Percentiles rank a stretch among this genome's conserved stretches.
Evolutionary conservation across 2,329 filamentous ascomycete genomes (phyloP).

Genomic region (Thielaviopsis ethacetica): DNA sequence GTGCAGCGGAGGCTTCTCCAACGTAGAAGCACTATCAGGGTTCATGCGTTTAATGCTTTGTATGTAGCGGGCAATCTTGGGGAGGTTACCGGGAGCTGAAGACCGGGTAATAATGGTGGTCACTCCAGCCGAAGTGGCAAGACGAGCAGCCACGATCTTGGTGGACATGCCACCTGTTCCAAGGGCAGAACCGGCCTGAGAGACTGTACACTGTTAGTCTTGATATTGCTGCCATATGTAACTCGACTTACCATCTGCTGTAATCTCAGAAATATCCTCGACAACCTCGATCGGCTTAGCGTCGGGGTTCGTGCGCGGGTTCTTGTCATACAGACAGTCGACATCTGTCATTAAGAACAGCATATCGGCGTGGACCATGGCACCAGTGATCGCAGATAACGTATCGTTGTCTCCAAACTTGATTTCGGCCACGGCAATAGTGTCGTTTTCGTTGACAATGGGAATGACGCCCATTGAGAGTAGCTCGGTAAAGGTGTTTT

Average conservation of each 20-base stretch:
- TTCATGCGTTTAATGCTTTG: conserved; percentile 32
- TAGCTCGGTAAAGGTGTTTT: conserved; percentile 83
- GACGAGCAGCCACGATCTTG: conserved; percentile 82
- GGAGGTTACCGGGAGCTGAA: conserved; percentile 83
- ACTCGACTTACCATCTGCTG: conserved; percentile 51
- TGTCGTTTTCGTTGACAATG: conserved; percentile 98
- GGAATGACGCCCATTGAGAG: conserved; percentile 92
- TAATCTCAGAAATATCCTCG: conserved; percentile 66
- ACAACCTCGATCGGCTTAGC: conserved; percentile 85
- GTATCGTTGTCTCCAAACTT: conserved; percentile 99
- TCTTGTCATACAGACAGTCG: conserved; percentile 93
- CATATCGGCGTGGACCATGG: conserved; percentile 93
- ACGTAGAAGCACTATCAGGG: conserved; percentile 14
- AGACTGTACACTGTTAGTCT: conserved; percentile 38
- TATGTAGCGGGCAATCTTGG: conserved; percentile 68
- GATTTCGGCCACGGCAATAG: conserved; percentile 89
- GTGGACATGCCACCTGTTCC: conserved; percentile 96
- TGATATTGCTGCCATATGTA: background rate
- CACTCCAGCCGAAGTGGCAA: conserved; percentile 87
- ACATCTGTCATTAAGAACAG: conserved; percentile 98
- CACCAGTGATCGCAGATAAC: conserved; percentile 85
- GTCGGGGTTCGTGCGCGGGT: conserved; percentile 70
- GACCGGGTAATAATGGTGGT: conserved; percentile 91
- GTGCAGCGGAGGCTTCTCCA: conserved; percentile 50
- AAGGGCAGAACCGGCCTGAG: conserved; percentile 70